Conservation (phyloP, 345 rosid genomes). For the Noccaea bulbosa region DNA sequence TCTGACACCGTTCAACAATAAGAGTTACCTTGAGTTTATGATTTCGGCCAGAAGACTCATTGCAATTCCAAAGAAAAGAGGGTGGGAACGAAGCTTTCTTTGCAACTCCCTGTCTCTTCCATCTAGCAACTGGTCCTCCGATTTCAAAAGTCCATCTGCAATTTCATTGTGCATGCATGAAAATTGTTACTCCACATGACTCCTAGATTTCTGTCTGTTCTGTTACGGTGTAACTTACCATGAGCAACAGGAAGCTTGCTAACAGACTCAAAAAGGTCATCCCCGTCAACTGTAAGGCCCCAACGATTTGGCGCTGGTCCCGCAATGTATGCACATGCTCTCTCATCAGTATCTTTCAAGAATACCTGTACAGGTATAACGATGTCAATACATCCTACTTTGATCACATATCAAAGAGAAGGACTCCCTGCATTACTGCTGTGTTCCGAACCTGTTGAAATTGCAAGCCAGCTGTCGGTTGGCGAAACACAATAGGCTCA, state of each 20-base stretch:
- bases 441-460: constrained; percentile 72
- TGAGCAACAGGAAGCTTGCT: constrained; percentile 49
- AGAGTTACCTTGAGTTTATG: constrained; percentile 88
- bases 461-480: constrained; percentile 73
- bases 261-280: constrained; percentile 72
- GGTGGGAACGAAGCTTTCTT: constrained; percentile 74
- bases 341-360: constrained; percentile 97
- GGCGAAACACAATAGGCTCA: constrained; percentile 69
- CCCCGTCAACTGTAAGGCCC: constrained; percentile 89
- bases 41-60: constrained; percentile 97
- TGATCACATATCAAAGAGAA: constrained; percentile 25
- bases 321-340: constrained; percentile 99
- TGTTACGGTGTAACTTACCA: constrained; percentile 54
- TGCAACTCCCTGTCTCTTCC: constrained; percentile 50
- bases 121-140: constrained; percentile 46
- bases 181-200: constrained; percentile 10
- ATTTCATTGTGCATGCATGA: constrained; percentile 41
- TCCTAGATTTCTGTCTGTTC: constrained; percentile 1
- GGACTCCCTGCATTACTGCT: constrained; percentile 26
- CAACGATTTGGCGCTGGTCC: constrained; percentile 99
- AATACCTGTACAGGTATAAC: constrained; percentile 63
- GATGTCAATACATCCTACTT: constrained; percentile 23
- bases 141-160: constrained; percentile 58
- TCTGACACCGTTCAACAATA: constrained; percentile 13
- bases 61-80: constrained; percentile 90